Percentiles rank a stretch among this genome's conserved stretches.
phyloP scores from a whole-genome alignment of 2,329 filamentous ascomycete species.

The Cercospora sesami region DNA sequence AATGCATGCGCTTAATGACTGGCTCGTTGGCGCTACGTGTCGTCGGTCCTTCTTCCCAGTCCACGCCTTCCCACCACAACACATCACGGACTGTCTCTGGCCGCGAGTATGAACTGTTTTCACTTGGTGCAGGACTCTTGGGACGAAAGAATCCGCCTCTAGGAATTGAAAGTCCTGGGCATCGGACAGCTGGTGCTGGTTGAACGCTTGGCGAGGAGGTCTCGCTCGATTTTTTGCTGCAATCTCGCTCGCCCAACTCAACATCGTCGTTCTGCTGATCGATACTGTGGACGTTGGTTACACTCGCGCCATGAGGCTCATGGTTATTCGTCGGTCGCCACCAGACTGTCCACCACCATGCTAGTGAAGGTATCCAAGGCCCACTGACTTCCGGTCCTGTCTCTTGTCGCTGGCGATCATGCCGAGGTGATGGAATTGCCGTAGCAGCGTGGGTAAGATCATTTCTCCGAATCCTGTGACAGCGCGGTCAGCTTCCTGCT shows the following conservation, averaged over 20 bases:
- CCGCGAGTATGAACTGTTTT: neutral
- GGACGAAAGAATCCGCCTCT: neutral
- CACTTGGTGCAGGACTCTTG: neutral
- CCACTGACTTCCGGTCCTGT: neutral
- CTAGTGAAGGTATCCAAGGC: neutral
- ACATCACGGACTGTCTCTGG: conserved; percentile 1
- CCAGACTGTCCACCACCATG: neutral
- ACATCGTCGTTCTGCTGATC: neutral
- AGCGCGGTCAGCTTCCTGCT: neutral
- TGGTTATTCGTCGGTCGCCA: neutral
- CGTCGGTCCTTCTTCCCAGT: neutral
- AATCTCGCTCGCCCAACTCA: neutral
- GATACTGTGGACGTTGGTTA: neutral
- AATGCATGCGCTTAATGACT: neutral
- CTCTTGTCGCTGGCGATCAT: neutral
- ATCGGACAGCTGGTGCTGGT: neutral
- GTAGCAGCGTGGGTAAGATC: neutral
- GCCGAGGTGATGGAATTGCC: neutral
- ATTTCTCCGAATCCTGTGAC: neutral
- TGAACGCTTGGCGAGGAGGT: neutral
- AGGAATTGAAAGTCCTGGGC: neutral
- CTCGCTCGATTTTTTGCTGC: neutral
- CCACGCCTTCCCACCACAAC: conserved; percentile 9
- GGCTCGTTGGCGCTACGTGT: conserved; percentile 1
- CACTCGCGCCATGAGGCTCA: neutral